Evolutionary conservation across 768 basidiomycete species (phyloP), one percentile per base, ranked within the genome.

Genomic region (Russula brevipes): DNA sequence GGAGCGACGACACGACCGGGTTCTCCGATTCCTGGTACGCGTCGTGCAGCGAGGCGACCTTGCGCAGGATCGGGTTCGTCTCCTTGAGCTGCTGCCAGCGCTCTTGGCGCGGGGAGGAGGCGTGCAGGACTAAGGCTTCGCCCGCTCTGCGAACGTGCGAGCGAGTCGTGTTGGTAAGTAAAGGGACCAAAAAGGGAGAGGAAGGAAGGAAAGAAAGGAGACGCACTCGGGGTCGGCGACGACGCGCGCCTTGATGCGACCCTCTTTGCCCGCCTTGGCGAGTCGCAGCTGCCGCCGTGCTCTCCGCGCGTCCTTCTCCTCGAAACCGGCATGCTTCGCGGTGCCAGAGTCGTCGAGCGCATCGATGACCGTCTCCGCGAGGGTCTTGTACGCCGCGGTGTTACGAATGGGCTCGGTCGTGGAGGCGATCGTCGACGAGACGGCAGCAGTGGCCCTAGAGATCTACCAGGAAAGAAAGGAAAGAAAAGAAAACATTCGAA

Each of bases 331-430:
- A 74, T 96, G 92, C 68, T 94, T 93, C 3, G 93, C 89, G 66
- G 87, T 92, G 4, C 90, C 91, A 60, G 89, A 91, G 74, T 98
- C 95, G 65, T 98, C 94, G 45, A 99, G 80, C 3, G 94, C 92
- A 66, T 99, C 97, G 4, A 94, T 78, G 14, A 99, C 77, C 2
- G 91, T 91, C 50, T 96, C 93, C 0, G 93, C 85, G 7, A 98
- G 78, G 1, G 87, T 80, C 77, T 97, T 97, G 78, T 99, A 99
- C 0, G 96, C 92, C 14, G 84, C 87, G 2, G 96, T 99, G 66
- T 97, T 94, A 47, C 97, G 88, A 64, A 99, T 89, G n/a, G 96
- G 96, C 65, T 96, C 94, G 3, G 97, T 98, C 14, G 93, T 90
- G 50, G 87, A 85, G 52, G 87, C 87, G 53, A 95, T 92, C 6